phyloP scores from a whole-genome alignment of 2,329 filamentous ascomycete genomes.

The Ceratocystis colombiana region DNA sequence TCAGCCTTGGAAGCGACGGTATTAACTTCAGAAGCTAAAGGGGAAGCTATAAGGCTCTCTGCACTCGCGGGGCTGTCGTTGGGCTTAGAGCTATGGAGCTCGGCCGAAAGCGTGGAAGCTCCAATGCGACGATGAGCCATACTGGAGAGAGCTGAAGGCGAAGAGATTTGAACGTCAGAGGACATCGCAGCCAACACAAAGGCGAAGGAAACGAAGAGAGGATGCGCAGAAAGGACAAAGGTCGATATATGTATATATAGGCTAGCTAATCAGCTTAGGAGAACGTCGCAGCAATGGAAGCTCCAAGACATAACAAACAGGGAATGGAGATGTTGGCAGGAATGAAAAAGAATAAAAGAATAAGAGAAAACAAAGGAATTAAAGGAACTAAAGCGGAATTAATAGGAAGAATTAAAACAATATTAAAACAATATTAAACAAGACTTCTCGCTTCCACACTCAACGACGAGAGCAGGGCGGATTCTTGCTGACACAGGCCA shows the following conservation, averaged over 20 bases:
- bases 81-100: neutral
- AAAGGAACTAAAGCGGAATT: neutral
- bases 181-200: neutral
- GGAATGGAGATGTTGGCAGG: neutral
- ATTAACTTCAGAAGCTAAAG: neutral
- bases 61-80: neutral
- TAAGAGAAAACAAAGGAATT: neutral
- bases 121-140: neutral
- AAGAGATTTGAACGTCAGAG: neutral
- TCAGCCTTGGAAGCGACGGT: neutral
- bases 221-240: neutral
- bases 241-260: neutral
- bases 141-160: neutral
- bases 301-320: neutral
- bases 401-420: constrained; percentile 1
- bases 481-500: neutral
- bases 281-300: neutral
- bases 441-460: neutral
- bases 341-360: constrained; percentile 23
- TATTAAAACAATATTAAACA: too few species aligned
- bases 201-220: neutral
- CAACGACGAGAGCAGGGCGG: neutral
- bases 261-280: neutral
- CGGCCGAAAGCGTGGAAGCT: neutral
- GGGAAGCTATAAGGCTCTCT: neutral